phyloP scores from a whole-genome alignment of 129 eudicot genomes.

The Chrysanthemum seticuspe region DNA sequence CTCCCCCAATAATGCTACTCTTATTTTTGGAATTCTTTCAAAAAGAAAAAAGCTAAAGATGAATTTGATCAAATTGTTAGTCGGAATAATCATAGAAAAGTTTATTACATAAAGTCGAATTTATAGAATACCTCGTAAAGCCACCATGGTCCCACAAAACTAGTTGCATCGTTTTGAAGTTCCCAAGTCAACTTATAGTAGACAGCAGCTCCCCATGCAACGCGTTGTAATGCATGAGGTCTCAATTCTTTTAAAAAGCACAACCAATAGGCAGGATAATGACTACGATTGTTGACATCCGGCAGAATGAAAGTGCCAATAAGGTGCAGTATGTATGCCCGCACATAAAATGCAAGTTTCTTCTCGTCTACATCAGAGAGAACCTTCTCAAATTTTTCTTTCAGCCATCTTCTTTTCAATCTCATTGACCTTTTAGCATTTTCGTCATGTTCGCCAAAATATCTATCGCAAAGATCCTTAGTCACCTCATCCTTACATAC shows the following conservation, averaged over 20 bases:
- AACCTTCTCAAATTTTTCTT: too few species aligned
- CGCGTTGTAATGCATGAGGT: too few species aligned
- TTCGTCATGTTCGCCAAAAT: background rate
- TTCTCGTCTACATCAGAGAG: too few species aligned
- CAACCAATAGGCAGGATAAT: background rate
- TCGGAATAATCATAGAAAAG: background rate
- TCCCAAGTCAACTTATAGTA: too few species aligned
- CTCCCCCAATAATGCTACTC: background rate
- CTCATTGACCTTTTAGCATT: too few species aligned
- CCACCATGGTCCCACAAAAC: background rate
- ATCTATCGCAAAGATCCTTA: too few species aligned
- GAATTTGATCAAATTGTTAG: background rate
- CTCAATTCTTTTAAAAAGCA: background rate
- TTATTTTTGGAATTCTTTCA: background rate
- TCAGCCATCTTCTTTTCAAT: too few species aligned
- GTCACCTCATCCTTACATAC: too few species aligned
- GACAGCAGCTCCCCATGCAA: too few species aligned
- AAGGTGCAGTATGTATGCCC: background rate
- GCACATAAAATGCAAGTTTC: background rate
- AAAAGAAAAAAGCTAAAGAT: background rate
- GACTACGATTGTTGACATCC: background rate
- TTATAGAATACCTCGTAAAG: conserved; percentile 13
- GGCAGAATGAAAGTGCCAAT: background rate
- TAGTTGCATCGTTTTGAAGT: background rate
- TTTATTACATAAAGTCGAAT: background rate